Evolutionary conservation across 306 rosid species (phyloP).

Genomic region (Lotus japonicus): DNA sequence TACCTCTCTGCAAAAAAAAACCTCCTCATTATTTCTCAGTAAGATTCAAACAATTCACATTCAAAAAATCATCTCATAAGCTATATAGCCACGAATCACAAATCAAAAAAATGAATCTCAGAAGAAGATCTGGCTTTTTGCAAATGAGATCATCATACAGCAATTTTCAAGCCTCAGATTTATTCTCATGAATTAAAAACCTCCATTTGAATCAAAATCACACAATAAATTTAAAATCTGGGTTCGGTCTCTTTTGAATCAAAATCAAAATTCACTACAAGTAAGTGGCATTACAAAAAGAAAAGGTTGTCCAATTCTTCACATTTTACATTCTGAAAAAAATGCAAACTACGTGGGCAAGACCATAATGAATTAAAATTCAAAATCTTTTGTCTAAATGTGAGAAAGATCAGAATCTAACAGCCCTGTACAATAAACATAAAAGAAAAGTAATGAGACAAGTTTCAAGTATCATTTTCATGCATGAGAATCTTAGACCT

Average conservation of each 20-base stretch:
- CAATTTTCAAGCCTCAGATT: neutral
- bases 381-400: neutral
- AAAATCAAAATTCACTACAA: neutral
- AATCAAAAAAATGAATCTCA: neutral
- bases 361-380: neutral
- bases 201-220: neutral
- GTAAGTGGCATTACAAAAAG: too few species aligned
- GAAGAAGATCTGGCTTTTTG: neutral
- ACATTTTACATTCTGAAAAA: neutral
- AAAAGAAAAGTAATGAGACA: neutral
- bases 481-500: too few species aligned
- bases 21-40: neutral
- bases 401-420: neutral
- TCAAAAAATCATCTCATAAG: neutral
- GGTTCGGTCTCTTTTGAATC: neutral
- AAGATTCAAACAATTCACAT: neutral
- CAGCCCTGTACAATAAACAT: neutral
- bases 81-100: neutral
- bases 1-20: slow-evolving; percentile 10
- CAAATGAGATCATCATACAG: neutral
- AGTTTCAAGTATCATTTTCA: too few species aligned
- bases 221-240: neutral
- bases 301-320: neutral
- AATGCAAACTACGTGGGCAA: neutral
- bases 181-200: neutral